Percentiles rank a stretch among this genome's conserved stretches.
phyloP scores from a whole-genome alignment of 176 grass and related monocot species.

The Oryza glaberrima region DNA sequence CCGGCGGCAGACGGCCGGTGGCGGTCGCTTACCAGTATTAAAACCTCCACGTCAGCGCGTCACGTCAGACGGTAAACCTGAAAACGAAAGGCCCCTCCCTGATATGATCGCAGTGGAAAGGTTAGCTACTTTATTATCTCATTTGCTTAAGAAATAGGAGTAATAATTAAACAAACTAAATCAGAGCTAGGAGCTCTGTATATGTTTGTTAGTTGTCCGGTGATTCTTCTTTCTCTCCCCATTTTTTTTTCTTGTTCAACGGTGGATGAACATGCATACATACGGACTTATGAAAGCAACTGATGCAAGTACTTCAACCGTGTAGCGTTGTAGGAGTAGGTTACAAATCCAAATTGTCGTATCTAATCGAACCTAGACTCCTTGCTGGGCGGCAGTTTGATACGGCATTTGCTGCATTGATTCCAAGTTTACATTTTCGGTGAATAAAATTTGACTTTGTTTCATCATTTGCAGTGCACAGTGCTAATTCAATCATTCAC shows the following conservation, averaged over 20 bases:
- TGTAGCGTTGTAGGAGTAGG: background rate
- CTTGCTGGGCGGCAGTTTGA: background rate
- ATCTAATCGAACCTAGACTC: background rate
- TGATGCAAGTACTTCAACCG: background rate
- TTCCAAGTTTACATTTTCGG: background rate
- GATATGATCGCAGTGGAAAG: background rate
- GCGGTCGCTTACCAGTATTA: conserved; percentile 37
- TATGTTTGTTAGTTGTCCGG: background rate
- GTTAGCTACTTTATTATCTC: too few relatives aligned
- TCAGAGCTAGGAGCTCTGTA: background rate
- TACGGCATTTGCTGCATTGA: background rate
- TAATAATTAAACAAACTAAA: background rate
- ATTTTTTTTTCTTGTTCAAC: background rate
- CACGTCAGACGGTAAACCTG: background rate
- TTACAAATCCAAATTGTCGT: background rate
- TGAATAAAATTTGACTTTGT: conserved; percentile 5
- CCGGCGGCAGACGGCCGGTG: conserved; percentile 22
- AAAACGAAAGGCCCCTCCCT: background rate
- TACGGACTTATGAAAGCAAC: background rate
- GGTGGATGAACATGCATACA: background rate
- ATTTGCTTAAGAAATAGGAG: too few relatives aligned
- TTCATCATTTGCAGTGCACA: background rate
- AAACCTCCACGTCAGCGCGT: conserved; percentile 31
- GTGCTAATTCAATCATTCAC: background rate
- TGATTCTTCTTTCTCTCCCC: background rate